These are phyloP conservation scores for Puya raimondii DNA, from an alignment of 176 grass and related monocot genomes.

Conservation along the genomic window DNA sequence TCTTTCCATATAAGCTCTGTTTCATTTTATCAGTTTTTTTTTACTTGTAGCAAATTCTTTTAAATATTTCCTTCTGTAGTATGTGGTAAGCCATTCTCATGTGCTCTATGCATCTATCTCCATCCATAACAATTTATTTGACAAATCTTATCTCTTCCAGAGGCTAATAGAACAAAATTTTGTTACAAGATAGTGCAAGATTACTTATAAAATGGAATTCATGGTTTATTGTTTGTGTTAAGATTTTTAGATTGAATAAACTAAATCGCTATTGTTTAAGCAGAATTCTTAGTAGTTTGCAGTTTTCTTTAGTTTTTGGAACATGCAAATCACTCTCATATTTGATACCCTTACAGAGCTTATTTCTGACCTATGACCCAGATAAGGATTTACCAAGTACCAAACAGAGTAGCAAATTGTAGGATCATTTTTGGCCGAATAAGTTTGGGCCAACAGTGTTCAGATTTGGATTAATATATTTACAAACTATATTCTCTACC, in stretches of 20 bases:
- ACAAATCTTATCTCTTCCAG: background rate
- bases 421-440: background rate
- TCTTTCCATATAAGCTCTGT: too few relatives aligned
- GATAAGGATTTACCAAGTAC: background rate
- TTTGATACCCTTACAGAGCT: background rate
- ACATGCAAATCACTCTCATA: background rate
- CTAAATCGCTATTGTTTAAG: background rate
- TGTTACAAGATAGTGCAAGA: background rate
- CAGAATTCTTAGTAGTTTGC: background rate
- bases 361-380: background rate
- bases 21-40: too few relatives aligned
- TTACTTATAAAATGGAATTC: background rate
- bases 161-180: background rate
- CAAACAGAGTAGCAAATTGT: background rate
- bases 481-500: background rate
- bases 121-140: background rate
- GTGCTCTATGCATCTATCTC: background rate
- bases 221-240: background rate
- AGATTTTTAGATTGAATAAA: background rate
- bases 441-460: background rate
- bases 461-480: background rate
- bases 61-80: too few relatives aligned
- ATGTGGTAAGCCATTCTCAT: too few relatives aligned
- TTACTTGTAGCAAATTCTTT: too few relatives aligned
- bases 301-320: background rate